A percentile compares a stretch with the other conserved stretches of the same genome.
Evolutionary conservation across 345 rosid genomes (phyloP).

Genomic region (Lepidium didymum): DNA sequence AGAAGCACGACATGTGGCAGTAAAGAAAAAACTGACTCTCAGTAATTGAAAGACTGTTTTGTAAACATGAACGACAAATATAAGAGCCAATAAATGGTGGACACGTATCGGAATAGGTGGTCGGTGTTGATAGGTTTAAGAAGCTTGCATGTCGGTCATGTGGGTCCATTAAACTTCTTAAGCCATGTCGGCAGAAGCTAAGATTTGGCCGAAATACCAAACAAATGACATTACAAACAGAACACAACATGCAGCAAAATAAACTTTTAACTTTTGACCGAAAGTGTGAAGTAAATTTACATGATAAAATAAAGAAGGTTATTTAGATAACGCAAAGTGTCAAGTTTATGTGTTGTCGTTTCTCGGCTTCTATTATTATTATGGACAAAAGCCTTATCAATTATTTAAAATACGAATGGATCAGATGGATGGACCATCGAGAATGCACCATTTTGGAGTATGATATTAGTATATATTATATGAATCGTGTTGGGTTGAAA

Average conservation of each 20-base stretch:
- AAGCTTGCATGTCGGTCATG: slow-evolving; percentile 14
- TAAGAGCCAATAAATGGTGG: background rate
- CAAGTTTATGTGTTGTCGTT: background rate
- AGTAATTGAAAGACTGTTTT: too few relatives aligned
- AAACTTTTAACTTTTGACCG: background rate
- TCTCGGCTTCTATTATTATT: background rate
- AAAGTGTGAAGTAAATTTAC: background rate
- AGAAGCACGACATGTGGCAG: too few relatives aligned
- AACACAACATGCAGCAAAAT: background rate
- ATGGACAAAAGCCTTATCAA: background rate
- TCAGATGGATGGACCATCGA: background rate
- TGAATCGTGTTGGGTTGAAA: slow-evolving; percentile 22
- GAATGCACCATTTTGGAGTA: background rate
- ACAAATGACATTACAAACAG: background rate
- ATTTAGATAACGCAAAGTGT: background rate
- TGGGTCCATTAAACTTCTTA: background rate
- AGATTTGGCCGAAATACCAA: background rate
- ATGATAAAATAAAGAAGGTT: background rate
- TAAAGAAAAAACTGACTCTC: too few relatives aligned
- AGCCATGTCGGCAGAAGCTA: background rate
- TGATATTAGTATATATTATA: background rate
- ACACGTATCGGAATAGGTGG: background rate
- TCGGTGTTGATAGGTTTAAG: slow-evolving; percentile 3
- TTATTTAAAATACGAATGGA: background rate
- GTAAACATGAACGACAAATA: background rate